Conservation (phyloP, 2,329 filamentous ascomycete genomes). For the Madurella fahalii region DNA sequence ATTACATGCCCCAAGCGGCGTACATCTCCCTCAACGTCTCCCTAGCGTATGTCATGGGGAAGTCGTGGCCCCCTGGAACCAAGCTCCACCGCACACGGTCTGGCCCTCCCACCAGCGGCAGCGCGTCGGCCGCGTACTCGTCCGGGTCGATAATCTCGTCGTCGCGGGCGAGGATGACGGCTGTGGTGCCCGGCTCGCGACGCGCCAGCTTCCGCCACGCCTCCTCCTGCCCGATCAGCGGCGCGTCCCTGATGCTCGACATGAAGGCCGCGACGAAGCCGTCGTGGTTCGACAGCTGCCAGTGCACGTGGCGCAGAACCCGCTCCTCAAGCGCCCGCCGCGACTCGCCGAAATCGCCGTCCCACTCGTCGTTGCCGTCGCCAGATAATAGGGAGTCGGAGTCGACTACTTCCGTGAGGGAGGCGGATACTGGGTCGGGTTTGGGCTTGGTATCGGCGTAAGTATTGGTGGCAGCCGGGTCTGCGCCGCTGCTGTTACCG, state of each 20-base stretch:
- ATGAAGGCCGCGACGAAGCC: conserved; percentile 60
- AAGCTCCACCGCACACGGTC: conserved; percentile 47
- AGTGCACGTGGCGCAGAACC: conserved; percentile 51
- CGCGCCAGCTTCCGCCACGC: conserved; percentile 46
- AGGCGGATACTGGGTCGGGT: conserved; percentile 10
- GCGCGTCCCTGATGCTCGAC: conserved; percentile 52
- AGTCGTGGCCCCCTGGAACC: conserved; percentile 56
- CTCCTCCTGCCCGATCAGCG: conserved; percentile 49
- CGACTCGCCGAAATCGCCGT: background rate
- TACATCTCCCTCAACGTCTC: conserved; percentile 45
- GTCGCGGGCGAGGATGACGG: conserved; percentile 47
- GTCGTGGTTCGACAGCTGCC: conserved; percentile 53
- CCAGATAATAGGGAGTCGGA: background rate
- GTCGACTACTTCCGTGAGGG: conserved; percentile 22
- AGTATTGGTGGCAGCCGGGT: background rate
- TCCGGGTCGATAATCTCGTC: conserved; percentile 51
- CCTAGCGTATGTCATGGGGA: conserved; percentile 54
- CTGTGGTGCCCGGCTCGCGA: conserved; percentile 39
- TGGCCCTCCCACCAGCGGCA: conserved; percentile 48
- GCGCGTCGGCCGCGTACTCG: conserved; percentile 46
- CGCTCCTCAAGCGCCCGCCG: conserved; percentile 38
- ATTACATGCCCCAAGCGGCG: conserved; percentile 41
- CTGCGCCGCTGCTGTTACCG: conserved; percentile 25
- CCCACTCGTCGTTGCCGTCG: background rate
- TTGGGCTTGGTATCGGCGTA: background rate